Percentiles rank a stretch among this genome's conserved stretches.
Evolutionary conservation across 2,329 filamentous ascomycete species (phyloP).

Genomic region (Mycosphaerella sp.): DNA sequence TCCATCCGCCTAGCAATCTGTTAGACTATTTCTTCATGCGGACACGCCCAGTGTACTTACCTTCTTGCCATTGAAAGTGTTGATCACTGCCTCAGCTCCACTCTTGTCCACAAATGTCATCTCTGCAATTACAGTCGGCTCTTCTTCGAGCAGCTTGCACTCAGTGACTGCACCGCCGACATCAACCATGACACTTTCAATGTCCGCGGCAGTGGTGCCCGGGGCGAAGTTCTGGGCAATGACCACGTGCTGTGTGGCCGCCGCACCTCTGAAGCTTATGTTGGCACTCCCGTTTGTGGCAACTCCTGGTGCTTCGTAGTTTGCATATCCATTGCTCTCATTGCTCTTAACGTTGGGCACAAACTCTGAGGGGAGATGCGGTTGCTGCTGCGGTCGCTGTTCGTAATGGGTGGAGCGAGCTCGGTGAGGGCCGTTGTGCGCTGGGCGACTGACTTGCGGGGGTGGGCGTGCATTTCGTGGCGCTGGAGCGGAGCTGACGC

Average conservation of each 20-base stretch:
- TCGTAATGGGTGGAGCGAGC: conserved; percentile 36
- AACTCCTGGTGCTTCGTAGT: conserved; percentile 26
- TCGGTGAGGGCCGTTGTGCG: conserved; percentile 31
- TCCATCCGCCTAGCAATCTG: conserved; percentile 59
- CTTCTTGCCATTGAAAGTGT: conserved; percentile 71
- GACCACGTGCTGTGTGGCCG: conserved; percentile 61
- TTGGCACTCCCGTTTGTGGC: conserved; percentile 37
- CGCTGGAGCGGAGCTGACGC: conserved; percentile 20
- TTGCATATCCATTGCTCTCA: conserved; percentile 26
- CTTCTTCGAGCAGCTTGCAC: conserved; percentile 58
- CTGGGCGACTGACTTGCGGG: conserved; percentile 13
- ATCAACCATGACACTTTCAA: conserved; percentile 64
- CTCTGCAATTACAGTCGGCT: conserved; percentile 70
- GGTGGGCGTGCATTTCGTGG: conserved; percentile 19
- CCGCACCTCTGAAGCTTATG: conserved; percentile 63
- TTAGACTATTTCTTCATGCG: neutral
- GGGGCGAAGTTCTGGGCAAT: conserved; percentile 76
- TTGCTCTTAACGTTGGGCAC: conserved; percentile 26
- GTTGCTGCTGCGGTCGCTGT: conserved; percentile 3
- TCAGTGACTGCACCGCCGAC: conserved; percentile 60
- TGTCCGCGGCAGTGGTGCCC: conserved; percentile 74
- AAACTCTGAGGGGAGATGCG: conserved; percentile 33
- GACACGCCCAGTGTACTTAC: conserved; percentile 41
- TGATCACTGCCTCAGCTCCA: conserved; percentile 67
- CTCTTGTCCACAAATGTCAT: conserved; percentile 66